Evolutionary conservation across 805 yeast genomes (phyloP), one percentile per base, ranked within the genome.

Genomic region (Torulaspora quercuum): DNA sequence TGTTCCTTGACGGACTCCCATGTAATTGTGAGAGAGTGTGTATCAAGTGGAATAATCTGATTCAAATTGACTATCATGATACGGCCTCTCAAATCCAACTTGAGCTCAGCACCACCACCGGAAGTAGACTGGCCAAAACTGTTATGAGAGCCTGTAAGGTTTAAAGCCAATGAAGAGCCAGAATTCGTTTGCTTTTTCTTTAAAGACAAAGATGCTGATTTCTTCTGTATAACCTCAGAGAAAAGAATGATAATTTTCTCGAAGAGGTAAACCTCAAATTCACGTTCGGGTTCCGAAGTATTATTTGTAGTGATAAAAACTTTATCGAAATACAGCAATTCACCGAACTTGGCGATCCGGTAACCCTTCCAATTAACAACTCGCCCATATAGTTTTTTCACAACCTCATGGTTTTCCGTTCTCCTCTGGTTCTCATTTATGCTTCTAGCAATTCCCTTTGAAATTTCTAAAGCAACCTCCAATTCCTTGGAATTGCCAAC

Each of bases 341-440:
- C 95, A 16, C 99, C 99, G 58, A 87, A 85, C 46, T 79, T 81
- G 37, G 70, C 70, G 28, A 82, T 67, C 41, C 80, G 78, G 57
- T 86, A 87, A 14, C 96, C 97, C 50, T 87, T 78, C 98, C 98
- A 92, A 63, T 89, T 95, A 14, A 72, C 68, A 7, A 90, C 94
- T 40, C 89, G 75, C 13, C 78, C 84, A 37, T 73, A 70, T 28
- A 92, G 70, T 35, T 80, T 82, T 48, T 75, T 76, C 26, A 84
- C 69, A 23, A 76, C 73, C 41, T 79, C 82, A 37, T 78, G 73
- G 61, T 92, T 92, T 59, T 92, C 98, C 1, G 92, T 80, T 46
- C 84, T 72, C 62, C 99, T 75, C 65, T 89, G 96, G 12, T 95
- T 86, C 59, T 92, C 98, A 64, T 92, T 92, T 22, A 92, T 90